A percentile compares a stretch with the other conserved stretches of the same genome.
Evolutionary conservation across 139 green algal genomes (phyloP).

Genomic region (Chlamydomonas incerta): DNA sequence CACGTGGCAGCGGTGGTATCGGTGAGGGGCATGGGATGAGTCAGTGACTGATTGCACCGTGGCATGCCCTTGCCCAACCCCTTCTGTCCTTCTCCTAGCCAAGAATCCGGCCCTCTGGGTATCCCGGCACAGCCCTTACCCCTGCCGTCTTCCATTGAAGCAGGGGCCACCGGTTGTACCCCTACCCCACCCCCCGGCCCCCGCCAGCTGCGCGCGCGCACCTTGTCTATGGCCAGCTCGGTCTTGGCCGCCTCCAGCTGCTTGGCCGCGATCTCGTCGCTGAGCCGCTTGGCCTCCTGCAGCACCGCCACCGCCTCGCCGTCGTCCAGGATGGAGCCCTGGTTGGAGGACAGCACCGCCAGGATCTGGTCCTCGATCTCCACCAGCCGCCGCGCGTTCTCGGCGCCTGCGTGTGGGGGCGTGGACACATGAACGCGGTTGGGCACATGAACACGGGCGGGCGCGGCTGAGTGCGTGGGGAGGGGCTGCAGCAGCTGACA

Average conservation of each 20-base stretch:
- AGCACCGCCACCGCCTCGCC: conserved; percentile 78
- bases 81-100: too few species aligned
- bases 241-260: conserved; percentile 69
- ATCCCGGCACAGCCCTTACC: too few species aligned
- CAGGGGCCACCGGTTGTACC: too few species aligned
- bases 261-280: conserved; percentile 81
- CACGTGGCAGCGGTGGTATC: neutral
- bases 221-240: conserved; percentile 73
- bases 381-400: conserved; percentile 78
- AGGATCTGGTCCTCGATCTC: conserved; percentile 90
- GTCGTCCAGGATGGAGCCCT: conserved; percentile 83
- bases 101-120: too few species aligned
- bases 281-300: conserved; percentile 56
- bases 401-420: conserved; percentile 53
- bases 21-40: neutral
- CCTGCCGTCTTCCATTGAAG: too few species aligned
- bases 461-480: neutral
- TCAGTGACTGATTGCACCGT: too few species aligned
- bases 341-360: conserved; percentile 66
- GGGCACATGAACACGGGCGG: too few species aligned
- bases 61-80: too few species aligned
- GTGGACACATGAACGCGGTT: too few species aligned
- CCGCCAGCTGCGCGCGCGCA: neutral
- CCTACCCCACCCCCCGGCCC: neutral
- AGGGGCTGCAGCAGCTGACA: neutral